Evolutionary conservation across 2,329 filamentous ascomycete species (phyloP).

Genomic region (Fusarium sp.): DNA sequence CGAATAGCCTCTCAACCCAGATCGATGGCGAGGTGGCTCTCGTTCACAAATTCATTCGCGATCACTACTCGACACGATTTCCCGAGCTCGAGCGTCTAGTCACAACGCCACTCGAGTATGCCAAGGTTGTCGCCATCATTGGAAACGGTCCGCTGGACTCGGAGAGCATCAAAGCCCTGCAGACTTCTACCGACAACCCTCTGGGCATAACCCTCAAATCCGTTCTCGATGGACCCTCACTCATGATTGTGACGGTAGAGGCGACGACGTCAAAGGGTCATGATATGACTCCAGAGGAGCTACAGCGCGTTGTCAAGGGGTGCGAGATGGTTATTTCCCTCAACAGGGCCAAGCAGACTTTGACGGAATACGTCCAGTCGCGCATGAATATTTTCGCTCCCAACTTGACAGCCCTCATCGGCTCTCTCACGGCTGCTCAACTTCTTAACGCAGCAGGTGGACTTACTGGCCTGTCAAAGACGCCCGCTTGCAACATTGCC

Average conservation of each 20-base stretch:
- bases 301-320: conserved; percentile 80
- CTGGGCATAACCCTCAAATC: conserved; percentile 82
- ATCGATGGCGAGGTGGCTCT: conserved; percentile 94
- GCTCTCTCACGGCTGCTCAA: conserved; percentile 93
- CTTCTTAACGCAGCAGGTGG: conserved; percentile 96
- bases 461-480: conserved; percentile 88
- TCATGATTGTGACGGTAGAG: conserved; percentile 97
- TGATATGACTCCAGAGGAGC: conserved; percentile 80
- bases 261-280: conserved; percentile 90
- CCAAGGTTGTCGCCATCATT: conserved; percentile 93
- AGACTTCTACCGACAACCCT: conserved; percentile 83
- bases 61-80: conserved; percentile 95
- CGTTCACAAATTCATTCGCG: conserved; percentile 96
- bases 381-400: conserved; percentile 97
- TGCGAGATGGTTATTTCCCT: conserved; percentile 92
- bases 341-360: conserved; percentile 85
- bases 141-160: conserved; percentile 91
- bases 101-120: conserved; percentile 93
- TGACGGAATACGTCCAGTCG: conserved; percentile 96
- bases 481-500: conserved; percentile 91
- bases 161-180: conserved; percentile 83
- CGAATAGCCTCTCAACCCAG: conserved; percentile 89
- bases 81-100: conserved; percentile 93
- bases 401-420: conserved; percentile 91
- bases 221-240: conserved; percentile 87